phyloP scores from a whole-genome alignment of 2,329 filamentous ascomycete genomes.

The Cadophora sp. region DNA sequence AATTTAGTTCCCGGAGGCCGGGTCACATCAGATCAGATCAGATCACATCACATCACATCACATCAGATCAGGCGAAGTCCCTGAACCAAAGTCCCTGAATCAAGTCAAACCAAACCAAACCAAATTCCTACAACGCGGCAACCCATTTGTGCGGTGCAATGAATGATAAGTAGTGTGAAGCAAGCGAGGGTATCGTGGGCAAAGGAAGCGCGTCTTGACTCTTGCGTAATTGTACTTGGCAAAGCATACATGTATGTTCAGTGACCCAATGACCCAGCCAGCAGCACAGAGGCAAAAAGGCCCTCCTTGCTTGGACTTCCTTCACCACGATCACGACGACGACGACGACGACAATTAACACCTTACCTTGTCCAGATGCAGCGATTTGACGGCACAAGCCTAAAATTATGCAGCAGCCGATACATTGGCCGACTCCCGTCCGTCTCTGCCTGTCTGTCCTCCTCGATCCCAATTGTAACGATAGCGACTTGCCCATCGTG shows the following conservation, averaged over 20 bases:
- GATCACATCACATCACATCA: background rate
- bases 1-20: constrained; percentile 3
- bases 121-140: background rate
- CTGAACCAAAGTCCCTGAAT: background rate
- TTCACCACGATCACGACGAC: background rate
- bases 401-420: too few species aligned
- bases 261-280: too few species aligned
- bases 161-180: background rate
- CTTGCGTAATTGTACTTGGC: too few species aligned
- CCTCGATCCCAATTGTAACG: constrained; percentile 1
- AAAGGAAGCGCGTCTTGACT: background rate
- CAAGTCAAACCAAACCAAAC: background rate
- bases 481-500: constrained; percentile 1
- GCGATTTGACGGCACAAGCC: background rate
- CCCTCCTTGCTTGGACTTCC: background rate
- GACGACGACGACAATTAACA: too few species aligned
- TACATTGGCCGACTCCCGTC: too few species aligned
- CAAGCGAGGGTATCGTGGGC: background rate
- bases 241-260: too few species aligned
- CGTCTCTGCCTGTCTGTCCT: background rate
- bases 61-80: too few species aligned
- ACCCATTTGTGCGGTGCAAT: background rate
- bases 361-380: background rate
- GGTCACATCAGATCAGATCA: background rate
- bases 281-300: too few species aligned